Base-by-base conservation (phyloP, 1,284 basidiomycete genomes). In the Rhodotorula mucilaginosa region DNA sequence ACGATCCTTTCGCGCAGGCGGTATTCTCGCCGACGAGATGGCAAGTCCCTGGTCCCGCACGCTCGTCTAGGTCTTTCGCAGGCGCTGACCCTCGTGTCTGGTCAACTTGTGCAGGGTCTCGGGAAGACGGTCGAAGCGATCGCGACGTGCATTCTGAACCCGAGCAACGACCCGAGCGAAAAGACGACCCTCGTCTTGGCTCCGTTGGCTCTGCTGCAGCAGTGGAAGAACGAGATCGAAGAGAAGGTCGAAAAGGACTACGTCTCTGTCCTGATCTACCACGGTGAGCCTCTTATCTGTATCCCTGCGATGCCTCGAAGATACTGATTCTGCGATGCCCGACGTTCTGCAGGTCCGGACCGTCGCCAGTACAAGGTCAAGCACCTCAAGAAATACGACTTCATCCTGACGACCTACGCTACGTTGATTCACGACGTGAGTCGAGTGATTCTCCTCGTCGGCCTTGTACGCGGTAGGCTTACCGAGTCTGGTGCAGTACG, bases 91-190 rank as follows among this genome's bases (percentile, higher is more conserved):
- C 13, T 18, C 31, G 34, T 44, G n/a, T 46, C 23, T 23, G 34
- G 0, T 23, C 15, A 47, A 29, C 5, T 21, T 13, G 19, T 34
- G 26, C 65, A 70, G 65, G 87, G 86, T 61, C 82, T 87, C 19
- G 86, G 86, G 49, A 86, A 86, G 82, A 84, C 83, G 0, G 78
- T 89, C 13, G 88, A 89, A 78, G 88, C 88, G 87, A 89, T 90
- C 70, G 88, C 88, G 2, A 87, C 86, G 0, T 89, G 89, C 87
- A 84, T 83, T 34, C 83, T 84, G 77, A 88, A 89, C 75, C 82
- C 84, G 76, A 86, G 88, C 0, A 70, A 73, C 1, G 83, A 86
- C 47, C 85, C 86, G 13, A 81, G 83, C 12, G 75, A 81, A 63
- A 82, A 83, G 59, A 85, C 85, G 5, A 89, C 87, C 12, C 84